Evolutionary conservation across 1,284 basidiomycete genomes (phyloP), one percentile per base, ranked within the genome.

Genomic region (Naganishia albida): DNA sequence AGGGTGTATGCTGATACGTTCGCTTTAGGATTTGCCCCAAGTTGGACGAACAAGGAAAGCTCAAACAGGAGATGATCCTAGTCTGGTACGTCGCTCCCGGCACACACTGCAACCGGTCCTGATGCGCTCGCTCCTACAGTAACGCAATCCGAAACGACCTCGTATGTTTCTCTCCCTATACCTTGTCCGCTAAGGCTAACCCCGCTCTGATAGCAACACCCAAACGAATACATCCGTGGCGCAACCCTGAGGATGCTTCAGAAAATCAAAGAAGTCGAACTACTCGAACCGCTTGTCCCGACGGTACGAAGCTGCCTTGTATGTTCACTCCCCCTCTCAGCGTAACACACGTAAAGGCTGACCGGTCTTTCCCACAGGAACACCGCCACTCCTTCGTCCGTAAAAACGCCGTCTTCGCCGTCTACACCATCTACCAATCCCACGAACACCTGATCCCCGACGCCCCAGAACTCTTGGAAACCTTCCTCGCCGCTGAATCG

Each of bases 1-100:
- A 8, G 15, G 3, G 12, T 34, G 49, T 1, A 16, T n/a, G 20
- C 49, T 39, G 38, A 46, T 34, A n/a, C n/a, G 46, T 30, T 30
- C 15, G 16, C 34, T 20, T 0, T 65, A 80, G 79, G 68, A 91
- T 99, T 38, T 98, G 94, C 80, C 95, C 96, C 28, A 98, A 99
- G 80, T 89, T 96, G 71, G 96, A 99, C 73, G 94, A 98, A 70
- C 87, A 87, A 70, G 96, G 96, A 64, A 98, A 98, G 81, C 82
- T 99, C 73, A 98, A 97, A 85, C 96, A 99, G 81, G 96, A 99
- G 82, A 99, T 99, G 96, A 99, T 99, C 74, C 85, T 99, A 53
- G 95, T 99, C 52, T 94, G 95, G 91, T 94, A 77, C 75, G 90
- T 86, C 1, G 12, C 10, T 49, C 8, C 13, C 2, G 4, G 38